A percentile compares a stretch with the other conserved stretches of the same genome.
Conservation (phyloP, 371 early-diverging fungal genomes). For the Saksenaea oblongispora region DNA sequence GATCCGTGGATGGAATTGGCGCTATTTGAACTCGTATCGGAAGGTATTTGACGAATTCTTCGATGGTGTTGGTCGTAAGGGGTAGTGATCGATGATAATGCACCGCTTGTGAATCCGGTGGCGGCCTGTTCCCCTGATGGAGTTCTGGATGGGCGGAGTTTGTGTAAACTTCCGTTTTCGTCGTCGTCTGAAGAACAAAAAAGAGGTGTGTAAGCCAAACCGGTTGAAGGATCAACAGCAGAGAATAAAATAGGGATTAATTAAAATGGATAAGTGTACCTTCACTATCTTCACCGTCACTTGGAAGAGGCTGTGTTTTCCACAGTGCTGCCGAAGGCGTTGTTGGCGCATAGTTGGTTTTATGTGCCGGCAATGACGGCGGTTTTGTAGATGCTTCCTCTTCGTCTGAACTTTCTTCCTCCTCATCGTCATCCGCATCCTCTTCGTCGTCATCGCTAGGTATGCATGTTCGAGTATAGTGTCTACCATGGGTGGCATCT, state of each 20-base stretch:
- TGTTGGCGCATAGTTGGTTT: background rate
- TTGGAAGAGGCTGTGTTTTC: conserved; percentile 30
- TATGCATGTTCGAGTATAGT: conserved; percentile 34
- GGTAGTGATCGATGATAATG: background rate
- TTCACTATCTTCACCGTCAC: conserved; percentile 35
- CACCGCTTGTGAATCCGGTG: conserved; percentile 5
- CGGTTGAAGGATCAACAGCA: background rate
- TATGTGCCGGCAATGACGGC: background rate
- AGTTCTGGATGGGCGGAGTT: conserved; percentile 4
- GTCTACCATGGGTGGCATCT: conserved; percentile 15
- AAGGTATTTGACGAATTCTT: background rate
- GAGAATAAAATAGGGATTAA: background rate
- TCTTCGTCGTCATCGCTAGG: conserved; percentile 48
- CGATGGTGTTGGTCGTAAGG: conserved; percentile 1
- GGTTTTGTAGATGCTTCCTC: background rate
- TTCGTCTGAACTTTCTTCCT: conserved; percentile 5
- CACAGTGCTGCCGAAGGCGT: background rate
- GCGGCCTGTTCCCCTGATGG: conserved; percentile 5
- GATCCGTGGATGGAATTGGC: background rate
- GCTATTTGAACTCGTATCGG: background rate
- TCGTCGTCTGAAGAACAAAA: background rate
- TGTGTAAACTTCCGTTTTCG: conserved; percentile 2
- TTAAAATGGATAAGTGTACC: background rate
- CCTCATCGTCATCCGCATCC: conserved; percentile 23
- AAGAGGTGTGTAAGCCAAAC: background rate